These are phyloP conservation scores for Streptanthus diversifolius DNA, from an alignment of 345 rosid genomes.

Conservation along the genomic window DNA sequence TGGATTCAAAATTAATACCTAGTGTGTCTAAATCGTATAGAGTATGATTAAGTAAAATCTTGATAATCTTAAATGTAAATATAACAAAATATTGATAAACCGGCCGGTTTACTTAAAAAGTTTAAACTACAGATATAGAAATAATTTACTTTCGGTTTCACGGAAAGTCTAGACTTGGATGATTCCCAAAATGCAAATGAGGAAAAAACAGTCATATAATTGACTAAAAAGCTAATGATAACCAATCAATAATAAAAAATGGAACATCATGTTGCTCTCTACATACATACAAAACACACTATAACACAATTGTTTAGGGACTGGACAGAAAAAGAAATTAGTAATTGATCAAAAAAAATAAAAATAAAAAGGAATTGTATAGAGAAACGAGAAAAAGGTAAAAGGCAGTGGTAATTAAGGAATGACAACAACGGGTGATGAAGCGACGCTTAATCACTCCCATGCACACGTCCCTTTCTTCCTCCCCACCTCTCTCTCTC, in stretches of 20 bases:
- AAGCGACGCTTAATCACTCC: slow-evolving; percentile 67
- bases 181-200: slow-evolving; percentile 25
- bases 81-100: background rate
- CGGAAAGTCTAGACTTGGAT: slow-evolving; percentile 34
- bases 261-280: slow-evolving; percentile 28
- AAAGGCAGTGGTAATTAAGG: slow-evolving; percentile 60
- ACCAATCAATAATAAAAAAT: slow-evolving; percentile 36
- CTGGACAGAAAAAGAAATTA: slow-evolving; percentile 2
- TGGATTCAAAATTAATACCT: too few species aligned
- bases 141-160: slow-evolving; percentile 28
- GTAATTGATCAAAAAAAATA: background rate
- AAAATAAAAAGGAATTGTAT: slow-evolving; percentile 23
- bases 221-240: slow-evolving; percentile 37
- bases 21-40: too few species aligned
- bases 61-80: too few species aligned
- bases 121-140: background rate
- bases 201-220: slow-evolving; percentile 31
- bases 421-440: slow-evolving; percentile 91
- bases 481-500: slow-evolving; percentile 61
- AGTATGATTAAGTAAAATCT: too few species aligned
- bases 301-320: background rate
- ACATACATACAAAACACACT: slow-evolving; percentile 1
- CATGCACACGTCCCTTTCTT: slow-evolving; percentile 99
- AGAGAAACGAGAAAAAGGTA: slow-evolving; percentile 33
- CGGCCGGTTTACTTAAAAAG: background rate